A percentile compares a stretch with the other conserved stretches of the same genome.
These are phyloP conservation scores for Pterulicium gracile DNA, from an alignment of 1,284 basidiomycete species.

Conservation along the genomic window DNA sequence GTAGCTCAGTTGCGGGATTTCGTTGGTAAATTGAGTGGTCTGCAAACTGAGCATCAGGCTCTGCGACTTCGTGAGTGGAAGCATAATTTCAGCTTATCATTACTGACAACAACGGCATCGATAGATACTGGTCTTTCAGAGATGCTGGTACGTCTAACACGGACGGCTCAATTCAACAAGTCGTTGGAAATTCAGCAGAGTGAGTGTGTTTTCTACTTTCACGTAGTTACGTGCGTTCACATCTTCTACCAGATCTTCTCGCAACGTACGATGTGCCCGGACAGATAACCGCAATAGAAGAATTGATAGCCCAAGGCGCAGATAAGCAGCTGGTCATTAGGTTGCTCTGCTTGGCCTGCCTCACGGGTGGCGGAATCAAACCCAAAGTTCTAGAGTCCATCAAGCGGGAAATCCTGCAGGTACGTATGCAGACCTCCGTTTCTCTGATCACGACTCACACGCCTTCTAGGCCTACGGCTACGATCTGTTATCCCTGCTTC, in stretches of 20 bases:
- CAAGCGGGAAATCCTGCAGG: slow-evolving; percentile 89
- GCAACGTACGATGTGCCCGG: slow-evolving; percentile 76
- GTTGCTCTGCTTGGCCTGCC: slow-evolving; percentile 76
- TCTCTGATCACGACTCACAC: slow-evolving; percentile 7
- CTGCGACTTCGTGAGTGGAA: slow-evolving; percentile 68
- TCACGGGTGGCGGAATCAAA: slow-evolving; percentile 83
- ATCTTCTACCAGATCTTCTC: slow-evolving; percentile 58
- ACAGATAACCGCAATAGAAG: slow-evolving; percentile 78
- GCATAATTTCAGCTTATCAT: slow-evolving; percentile 10
- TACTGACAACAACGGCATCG: slow-evolving; percentile 7
- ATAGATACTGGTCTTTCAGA: slow-evolving; percentile 93
- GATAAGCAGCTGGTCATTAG: slow-evolving; percentile 73
- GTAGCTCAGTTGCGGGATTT: slow-evolving; percentile 91
- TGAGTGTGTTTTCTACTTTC: slow-evolving; percentile 24
- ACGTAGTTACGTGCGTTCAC: slow-evolving; percentile 7
- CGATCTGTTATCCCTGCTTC: slow-evolving; percentile 74
- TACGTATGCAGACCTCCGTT: slow-evolving; percentile 19
- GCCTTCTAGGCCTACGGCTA: slow-evolving; percentile 79
- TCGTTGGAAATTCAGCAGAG: slow-evolving; percentile 95
- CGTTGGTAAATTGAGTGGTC: slow-evolving; percentile 77
- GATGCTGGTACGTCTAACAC: slow-evolving; percentile 74
- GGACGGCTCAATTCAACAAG: slow-evolving; percentile 85
- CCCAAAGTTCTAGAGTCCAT: slow-evolving; percentile 78
- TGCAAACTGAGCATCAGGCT: slow-evolving; percentile 87
- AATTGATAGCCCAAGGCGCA: slow-evolving; percentile 76